Base-by-base conservation (phyloP, 139 green algal genomes). In the Chlorella sorokiniana region DNA sequence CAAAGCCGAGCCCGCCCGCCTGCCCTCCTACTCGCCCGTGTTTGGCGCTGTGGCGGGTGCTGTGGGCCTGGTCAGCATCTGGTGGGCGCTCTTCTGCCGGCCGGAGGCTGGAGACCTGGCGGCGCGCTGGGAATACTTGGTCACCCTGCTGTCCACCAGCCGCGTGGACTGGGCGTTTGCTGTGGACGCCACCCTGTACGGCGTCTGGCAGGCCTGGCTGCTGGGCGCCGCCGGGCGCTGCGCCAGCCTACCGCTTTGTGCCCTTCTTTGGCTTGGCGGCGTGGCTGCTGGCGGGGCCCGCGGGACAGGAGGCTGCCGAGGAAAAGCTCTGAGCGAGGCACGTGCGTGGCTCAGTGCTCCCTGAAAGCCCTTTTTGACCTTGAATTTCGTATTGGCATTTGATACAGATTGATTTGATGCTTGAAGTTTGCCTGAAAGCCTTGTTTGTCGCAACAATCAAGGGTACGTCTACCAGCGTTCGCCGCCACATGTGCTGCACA, bases 151-250 rank as follows among this genome's bases (percentile, higher is more conserved):
- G 48, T 75, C 52, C 23, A 77, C 31, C 52, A 90, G 93, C 64
- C 85, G 93, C 37, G 93, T 92, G 6, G 95, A 94, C 69, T 97
- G 85, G 87, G 94, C 94, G 7, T 98, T 98, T 85, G 68, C 88
- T 4, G 63, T 97, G 65, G 94, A 98, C 81, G 76, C 85, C 6
- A 59, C 64, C 0, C 80, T 97, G 54, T 98, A 97, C 84, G 82
- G 52, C 22, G 81, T 94, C 20, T 98, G 90, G 88, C 94, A 98
- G 83, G 82, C 89, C 25, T 64, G 85, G 78, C 65, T 98, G 51
- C 79, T 98, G 84, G 63, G 76, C 51, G 52, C 81, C 20, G 78
- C n/a, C 69, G 4, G 86, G 86, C 25, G 86, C 92, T 1, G 37
- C 85, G 38, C 79, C 81, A 0, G 18, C 31, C 29, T 90, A 93